phyloP scores from a whole-genome alignment of 2,329 filamentous ascomycete species.

The Verticillium klebahnii region DNA sequence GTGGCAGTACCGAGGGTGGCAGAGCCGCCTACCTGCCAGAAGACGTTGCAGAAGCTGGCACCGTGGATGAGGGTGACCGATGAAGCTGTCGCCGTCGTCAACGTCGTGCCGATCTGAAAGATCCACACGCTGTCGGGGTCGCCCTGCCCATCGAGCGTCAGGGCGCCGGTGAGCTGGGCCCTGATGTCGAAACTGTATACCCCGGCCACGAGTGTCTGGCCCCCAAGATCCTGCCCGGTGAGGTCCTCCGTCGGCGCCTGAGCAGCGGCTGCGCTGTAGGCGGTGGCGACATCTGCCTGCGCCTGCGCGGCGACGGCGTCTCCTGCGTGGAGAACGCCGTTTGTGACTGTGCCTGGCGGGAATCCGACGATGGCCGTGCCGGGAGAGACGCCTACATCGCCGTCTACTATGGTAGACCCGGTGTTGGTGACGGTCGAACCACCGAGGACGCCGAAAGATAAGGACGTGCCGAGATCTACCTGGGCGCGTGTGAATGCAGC shows the following conservation, averaged over 20 bases:
- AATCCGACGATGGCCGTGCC: not conserved
- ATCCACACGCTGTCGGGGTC: not conserved
- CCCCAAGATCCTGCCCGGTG: not conserved
- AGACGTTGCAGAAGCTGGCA: not conserved
- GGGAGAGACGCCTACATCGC: conserved; percentile 1
- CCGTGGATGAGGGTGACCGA: not conserved
- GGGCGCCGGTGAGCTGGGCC: not conserved
- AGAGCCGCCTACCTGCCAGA: conserved; percentile 1
- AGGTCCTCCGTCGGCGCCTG: not conserved
- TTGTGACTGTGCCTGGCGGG: not conserved
- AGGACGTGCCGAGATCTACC: not conserved
- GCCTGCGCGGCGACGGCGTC: not conserved
- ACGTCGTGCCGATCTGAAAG: conserved; percentile 1
- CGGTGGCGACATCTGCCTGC: not conserved
- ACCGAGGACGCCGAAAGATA: not conserved
- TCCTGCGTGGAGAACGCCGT: not conserved
- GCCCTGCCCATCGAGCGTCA: not conserved
- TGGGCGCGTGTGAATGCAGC: not conserved
- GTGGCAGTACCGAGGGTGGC: not conserved
- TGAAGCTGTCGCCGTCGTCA: not conserved
- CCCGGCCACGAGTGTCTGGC: not conserved
- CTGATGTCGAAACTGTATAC: not conserved
- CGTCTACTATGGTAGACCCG: not conserved
- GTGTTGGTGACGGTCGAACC: conserved; percentile 2
- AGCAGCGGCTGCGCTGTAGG: not conserved